Evolutionary conservation across 116 monocot species (phyloP).

Genomic region (Zostera marina): DNA sequence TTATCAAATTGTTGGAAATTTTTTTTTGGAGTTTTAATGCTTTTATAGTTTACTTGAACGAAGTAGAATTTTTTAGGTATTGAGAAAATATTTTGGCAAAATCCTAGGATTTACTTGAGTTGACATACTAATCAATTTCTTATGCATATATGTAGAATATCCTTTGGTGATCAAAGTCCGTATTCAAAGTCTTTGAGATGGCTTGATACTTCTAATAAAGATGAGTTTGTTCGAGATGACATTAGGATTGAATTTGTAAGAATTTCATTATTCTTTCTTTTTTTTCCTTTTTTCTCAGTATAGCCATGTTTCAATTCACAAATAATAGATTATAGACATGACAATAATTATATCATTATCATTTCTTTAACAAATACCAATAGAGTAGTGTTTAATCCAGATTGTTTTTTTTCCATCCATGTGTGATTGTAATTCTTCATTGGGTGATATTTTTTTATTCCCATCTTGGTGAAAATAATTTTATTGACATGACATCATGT

Average conservation of each 20-base stretch:
- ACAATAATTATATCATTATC: background rate
- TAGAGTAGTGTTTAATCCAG: no score
- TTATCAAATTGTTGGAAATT: background rate
- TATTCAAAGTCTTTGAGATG: slow-evolving; percentile 5
- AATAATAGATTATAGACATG: no score
- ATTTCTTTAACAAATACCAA: no score
- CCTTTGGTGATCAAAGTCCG: slow-evolving; percentile 5
- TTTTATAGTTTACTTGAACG: background rate
- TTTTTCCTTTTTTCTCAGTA: background rate
- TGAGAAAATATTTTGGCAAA: background rate
- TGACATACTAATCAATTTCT: background rate
- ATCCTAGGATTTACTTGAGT: background rate
- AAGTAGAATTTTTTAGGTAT: background rate
- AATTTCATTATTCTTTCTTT: background rate
- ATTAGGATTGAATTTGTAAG: background rate
- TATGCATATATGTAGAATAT: background rate
- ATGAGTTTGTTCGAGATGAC: slow-evolving; percentile 1
- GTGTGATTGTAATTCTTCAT: background rate
- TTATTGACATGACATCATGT: background rate
- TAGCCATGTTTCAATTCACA: background rate
- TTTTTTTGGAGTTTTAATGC: no score
- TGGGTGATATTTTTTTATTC: background rate
- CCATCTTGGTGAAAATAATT: background rate
- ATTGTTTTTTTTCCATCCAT: no score
- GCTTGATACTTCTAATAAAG: slow-evolving; percentile 4